Evolutionary conservation across 2,329 filamentous ascomycete genomes (phyloP), one percentile per base, ranked within the genome.

Genomic region (Decorospora gaudefroyi): DNA sequence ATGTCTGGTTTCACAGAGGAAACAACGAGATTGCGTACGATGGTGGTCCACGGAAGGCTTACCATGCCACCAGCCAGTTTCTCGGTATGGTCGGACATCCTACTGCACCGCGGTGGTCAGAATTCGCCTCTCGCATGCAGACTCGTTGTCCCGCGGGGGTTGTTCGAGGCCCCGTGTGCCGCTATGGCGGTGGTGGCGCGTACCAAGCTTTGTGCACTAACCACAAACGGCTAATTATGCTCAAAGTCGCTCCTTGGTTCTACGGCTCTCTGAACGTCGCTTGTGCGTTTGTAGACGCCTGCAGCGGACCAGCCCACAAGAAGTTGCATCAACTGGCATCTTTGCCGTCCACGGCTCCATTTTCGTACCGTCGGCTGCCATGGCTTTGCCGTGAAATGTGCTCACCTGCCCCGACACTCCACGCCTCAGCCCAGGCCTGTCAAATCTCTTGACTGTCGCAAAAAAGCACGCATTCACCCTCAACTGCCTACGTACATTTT

Each of bases 391-490:
- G 33, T 15, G 19, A 37, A 34, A 43, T 31, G 11, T 17, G 33
- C 53, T 50, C 33, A 33, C 42, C 32, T 29, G 35, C 42, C 51
- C 56, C 40, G 50, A 61, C 64, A 59, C 57, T 62, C 45, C 51
- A 53, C 46, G 67, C 62, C 51, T 67, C 66, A 68, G 60, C 63
- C 45, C 34, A 49, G 52, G 37, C 54, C 61, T 61, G 56, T 51
- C 53, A 42, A 33, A 13, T 23, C 49, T 59, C 64, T 63, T 63
- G 57, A 57, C 53, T 61, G 64, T 67, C 65, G 55, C 65, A 62
- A 47, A 37, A 64, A 57, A 57, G 9, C 42, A 50, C 67, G 55
- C 64, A 67, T 56, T 57, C 44, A 30, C 48, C 23, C 61, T 52
- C 55, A 40, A 23, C 21, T 31, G 6, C 48, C 47, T 35, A 37